Evolutionary conservation across 306 rosid species (phyloP).

Genomic region (Medicago lupulina): DNA sequence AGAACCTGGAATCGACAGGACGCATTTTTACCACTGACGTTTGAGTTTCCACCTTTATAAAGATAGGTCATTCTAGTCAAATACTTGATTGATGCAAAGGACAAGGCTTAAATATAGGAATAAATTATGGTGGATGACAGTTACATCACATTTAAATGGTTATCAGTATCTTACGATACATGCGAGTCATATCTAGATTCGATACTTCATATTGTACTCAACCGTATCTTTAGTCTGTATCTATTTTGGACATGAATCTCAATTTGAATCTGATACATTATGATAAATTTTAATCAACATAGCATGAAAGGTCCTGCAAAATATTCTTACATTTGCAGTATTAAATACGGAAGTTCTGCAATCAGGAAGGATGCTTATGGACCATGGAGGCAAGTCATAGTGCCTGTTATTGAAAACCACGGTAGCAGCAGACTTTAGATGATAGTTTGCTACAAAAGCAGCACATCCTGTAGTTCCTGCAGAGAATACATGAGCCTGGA

Average conservation of each 20-base stretch:
- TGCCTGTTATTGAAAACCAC: slow-evolving; percentile 73
- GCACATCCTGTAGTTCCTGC: slow-evolving; percentile 69
- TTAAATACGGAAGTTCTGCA: slow-evolving; percentile 74
- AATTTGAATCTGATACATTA: no score
- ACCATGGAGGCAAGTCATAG: slow-evolving; percentile 92
- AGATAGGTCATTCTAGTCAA: slow-evolving; percentile 37
- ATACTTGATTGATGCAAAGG: slow-evolving; percentile 24
- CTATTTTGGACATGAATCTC: no score
- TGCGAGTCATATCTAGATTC: no score
- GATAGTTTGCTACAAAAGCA: slow-evolving; percentile 87
- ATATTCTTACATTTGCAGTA: slow-evolving; percentile 79
- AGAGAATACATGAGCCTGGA: slow-evolving; percentile 85
- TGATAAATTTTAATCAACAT: not conserved
- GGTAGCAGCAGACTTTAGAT: slow-evolving; percentile 57
- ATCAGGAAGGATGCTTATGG: slow-evolving; percentile 95
- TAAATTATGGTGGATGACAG: slow-evolving; percentile 15
- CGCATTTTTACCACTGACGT: slow-evolving; percentile 65
- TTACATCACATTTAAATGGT: not conserved
- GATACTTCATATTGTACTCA: no score
- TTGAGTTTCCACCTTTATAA: slow-evolving; percentile 77
- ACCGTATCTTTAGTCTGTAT: no score
- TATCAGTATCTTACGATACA: no score
- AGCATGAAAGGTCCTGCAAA: slow-evolving; percentile 9
- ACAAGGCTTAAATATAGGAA: slow-evolving; percentile 20
- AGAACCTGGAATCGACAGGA: slow-evolving; percentile 55